Evolutionary conservation across 257 asterid genomes (phyloP).

Genomic region (Rhazya stricta): DNA sequence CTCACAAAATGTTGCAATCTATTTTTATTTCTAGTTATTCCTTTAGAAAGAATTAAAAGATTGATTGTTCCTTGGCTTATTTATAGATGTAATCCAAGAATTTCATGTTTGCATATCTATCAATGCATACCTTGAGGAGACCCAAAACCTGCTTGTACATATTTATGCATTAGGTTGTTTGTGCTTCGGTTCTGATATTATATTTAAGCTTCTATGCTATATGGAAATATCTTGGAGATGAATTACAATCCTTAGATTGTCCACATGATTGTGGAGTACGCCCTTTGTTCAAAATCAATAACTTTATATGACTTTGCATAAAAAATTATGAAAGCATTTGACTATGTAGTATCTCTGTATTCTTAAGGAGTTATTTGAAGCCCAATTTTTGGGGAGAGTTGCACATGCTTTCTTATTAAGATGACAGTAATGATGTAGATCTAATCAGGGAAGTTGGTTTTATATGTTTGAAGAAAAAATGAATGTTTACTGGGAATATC

Average conservation of each 20-base stretch:
- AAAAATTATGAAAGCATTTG: background rate
- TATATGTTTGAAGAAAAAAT: background rate
- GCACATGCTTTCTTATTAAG: background rate
- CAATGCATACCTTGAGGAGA: background rate
- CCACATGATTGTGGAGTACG: background rate
- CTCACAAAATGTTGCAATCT: background rate
- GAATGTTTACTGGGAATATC: background rate
- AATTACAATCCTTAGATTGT: background rate
- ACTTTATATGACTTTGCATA: background rate
- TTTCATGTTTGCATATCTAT: background rate
- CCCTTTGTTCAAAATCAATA: background rate
- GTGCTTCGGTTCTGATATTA: background rate
- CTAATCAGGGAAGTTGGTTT: background rate
- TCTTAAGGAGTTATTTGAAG: background rate
- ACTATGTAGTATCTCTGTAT: background rate
- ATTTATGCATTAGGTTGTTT: background rate
- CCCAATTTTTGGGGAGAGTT: background rate
- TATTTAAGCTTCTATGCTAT: background rate
- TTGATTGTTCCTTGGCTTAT: background rate
- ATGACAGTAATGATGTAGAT: background rate
- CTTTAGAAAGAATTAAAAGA: background rate
- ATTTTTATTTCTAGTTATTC: background rate
- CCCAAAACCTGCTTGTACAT: background rate
- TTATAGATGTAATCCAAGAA: background rate
- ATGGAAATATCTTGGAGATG: background rate